Conservation (phyloP, 257 asterid genomes). For the Jacaranda mimosifolia region DNA sequence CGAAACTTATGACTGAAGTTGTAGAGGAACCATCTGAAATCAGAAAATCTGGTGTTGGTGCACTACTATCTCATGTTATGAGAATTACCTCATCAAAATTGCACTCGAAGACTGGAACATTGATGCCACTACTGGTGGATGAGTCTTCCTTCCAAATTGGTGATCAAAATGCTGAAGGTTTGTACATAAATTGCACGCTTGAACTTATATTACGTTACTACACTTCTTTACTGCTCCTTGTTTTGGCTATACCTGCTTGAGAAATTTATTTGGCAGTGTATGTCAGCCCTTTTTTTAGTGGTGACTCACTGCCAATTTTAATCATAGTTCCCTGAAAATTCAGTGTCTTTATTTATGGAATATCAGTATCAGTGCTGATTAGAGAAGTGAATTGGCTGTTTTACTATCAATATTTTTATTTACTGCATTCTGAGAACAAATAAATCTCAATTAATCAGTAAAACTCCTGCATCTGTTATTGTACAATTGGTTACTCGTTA, state of each 20-base stretch:
- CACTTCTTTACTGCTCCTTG: constrained; percentile 21
- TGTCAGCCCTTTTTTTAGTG: background rate
- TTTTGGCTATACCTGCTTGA: constrained; percentile 2
- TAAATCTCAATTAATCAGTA: background rate
- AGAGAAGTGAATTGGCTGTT: constrained; percentile 2
- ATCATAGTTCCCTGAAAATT: constrained; percentile 10
- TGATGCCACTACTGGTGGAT: constrained; percentile 64
- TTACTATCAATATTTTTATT: background rate
- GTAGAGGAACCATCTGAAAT: constrained; percentile 65
- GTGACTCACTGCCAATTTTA: background rate
- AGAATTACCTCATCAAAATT: constrained; percentile 75
- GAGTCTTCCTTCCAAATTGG: constrained; percentile 54
- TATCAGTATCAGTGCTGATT: constrained; percentile 7
- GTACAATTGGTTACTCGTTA: background rate
- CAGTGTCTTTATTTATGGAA: background rate
- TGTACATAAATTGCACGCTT: constrained; percentile 18
- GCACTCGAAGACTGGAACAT: constrained; percentile 70
- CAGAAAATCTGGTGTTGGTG: constrained; percentile 71
- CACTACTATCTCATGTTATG: constrained; percentile 70
- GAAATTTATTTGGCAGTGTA: background rate
- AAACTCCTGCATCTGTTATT: constrained; percentile 22
- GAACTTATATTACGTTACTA: background rate
- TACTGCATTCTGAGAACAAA: background rate
- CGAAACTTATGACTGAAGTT: constrained; percentile 75
- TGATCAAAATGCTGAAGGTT: constrained; percentile 68